Evolutionary conservation across 1,284 basidiomycete species (phyloP).

Genomic region (Cutaneotrichosporon mucoides): DNA sequence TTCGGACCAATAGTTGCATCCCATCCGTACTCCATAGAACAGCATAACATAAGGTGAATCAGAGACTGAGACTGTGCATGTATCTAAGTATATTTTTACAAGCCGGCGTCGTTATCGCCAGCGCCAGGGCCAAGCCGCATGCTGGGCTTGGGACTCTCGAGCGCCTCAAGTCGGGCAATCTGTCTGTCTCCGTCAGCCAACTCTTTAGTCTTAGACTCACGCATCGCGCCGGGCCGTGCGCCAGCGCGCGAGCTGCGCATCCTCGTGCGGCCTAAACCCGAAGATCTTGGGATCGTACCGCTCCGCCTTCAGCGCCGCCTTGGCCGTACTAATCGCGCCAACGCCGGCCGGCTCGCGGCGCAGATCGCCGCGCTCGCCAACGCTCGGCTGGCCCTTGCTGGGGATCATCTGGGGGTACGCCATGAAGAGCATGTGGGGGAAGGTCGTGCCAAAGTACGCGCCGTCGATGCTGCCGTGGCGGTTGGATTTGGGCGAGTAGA

Average conservation of each 20-base stretch:
- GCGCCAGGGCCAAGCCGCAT: too few relatives aligned
- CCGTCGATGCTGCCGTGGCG: conserved; percentile 93
- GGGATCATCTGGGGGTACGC: conserved; percentile 88
- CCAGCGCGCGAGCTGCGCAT: conserved; percentile 88
- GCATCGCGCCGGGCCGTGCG: conserved; percentile 81
- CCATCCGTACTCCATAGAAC: neutral
- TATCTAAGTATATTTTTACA: conserved; percentile 19
- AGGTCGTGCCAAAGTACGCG: conserved; percentile 94
- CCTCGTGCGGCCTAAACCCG: conserved; percentile 89
- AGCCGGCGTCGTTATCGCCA: conserved; percentile 23
- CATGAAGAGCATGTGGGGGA: conserved; percentile 92
- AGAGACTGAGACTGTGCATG: conserved; percentile 1
- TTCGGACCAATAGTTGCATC: neutral
- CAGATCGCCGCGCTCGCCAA: conserved; percentile 43
- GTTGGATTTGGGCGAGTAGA: conserved; percentile 91
- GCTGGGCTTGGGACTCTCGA: conserved; percentile 20
- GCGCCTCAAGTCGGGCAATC: conserved; percentile 47
- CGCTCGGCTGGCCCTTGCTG: conserved; percentile 61
- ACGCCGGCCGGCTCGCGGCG: conserved; percentile 33
- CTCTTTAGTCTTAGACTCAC: conserved; percentile 51
- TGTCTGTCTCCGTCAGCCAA: conserved; percentile 36
- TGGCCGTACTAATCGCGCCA: conserved; percentile 60
- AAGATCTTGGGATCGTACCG: conserved; percentile 86
- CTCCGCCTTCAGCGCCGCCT: conserved; percentile 78
- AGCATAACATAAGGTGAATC: neutral